Percentiles rank a stretch among this genome's conserved stretches.
These are phyloP conservation scores for Botryotinia calthae DNA, from an alignment of 2,329 filamentous ascomycete genomes.

Conservation along the genomic window DNA sequence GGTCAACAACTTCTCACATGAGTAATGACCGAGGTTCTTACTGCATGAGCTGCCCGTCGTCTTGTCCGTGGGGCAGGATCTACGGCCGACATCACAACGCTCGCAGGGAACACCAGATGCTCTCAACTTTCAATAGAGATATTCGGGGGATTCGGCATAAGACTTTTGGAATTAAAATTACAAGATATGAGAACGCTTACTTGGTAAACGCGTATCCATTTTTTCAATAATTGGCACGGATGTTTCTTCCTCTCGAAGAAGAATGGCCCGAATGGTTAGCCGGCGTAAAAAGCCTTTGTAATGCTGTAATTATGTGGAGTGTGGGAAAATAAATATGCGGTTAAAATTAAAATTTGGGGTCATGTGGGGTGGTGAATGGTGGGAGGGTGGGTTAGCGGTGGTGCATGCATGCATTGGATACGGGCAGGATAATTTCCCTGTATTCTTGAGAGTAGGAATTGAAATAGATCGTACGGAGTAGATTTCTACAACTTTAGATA, in stretches of 20 bases:
- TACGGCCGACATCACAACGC: constrained; percentile 11
- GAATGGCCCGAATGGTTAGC: no score
- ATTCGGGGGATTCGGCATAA: background rate
- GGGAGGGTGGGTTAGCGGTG: background rate
- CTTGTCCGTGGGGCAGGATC: constrained; percentile 11
- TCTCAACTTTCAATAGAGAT: background rate
- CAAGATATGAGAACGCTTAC: background rate
- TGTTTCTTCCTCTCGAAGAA: background rate
- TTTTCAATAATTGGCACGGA: background rate
- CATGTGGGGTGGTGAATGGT: background rate
- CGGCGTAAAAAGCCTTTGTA: background rate
- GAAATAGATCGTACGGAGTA: background rate
- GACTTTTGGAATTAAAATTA: background rate
- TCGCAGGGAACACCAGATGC: background rate
- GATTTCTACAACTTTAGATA: background rate
- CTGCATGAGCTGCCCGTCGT: constrained; percentile 35
- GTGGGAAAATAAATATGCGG: background rate
- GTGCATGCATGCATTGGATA: background rate
- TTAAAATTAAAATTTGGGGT: background rate
- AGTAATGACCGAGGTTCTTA: constrained; percentile 19
- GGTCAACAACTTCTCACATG: constrained; percentile 1
- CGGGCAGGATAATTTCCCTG: background rate
- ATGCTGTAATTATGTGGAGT: background rate
- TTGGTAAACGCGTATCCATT: background rate
- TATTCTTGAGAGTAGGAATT: background rate